Evolutionary conservation across 331 rosid genomes (phyloP).

Genomic region (Pyracantha coccinea): DNA sequence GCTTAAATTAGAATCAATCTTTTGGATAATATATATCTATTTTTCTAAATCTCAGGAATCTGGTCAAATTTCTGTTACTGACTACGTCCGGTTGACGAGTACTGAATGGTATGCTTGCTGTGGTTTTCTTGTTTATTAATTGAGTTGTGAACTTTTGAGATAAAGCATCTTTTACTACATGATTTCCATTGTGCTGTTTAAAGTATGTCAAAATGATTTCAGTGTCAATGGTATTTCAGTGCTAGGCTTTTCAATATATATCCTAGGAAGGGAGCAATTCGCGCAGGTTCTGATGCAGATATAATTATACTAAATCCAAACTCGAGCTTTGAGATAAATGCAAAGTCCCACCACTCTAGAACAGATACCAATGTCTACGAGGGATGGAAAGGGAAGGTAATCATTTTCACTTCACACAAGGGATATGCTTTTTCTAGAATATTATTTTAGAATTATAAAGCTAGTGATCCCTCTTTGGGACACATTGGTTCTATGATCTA

Average conservation of each 20-base stretch:
- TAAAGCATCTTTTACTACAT: neutral
- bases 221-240: constrained; percentile 32
- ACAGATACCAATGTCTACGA: constrained; percentile 74
- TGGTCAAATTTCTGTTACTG: constrained; percentile 78
- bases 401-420: neutral
- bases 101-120: constrained; percentile 58
- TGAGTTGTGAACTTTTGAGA: neutral
- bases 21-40: neutral
- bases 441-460: neutral
- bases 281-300: constrained; percentile 92
- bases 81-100: constrained; percentile 79
- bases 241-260: constrained; percentile 81
- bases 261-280: constrained; percentile 81
- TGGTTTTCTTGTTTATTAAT: neutral
- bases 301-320: constrained; percentile 87
- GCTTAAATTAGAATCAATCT: neutral
- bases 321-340: constrained; percentile 58
- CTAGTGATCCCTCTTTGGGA: neutral
- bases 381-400: constrained; percentile 89
- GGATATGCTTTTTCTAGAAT: neutral
- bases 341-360: constrained; percentile 76
- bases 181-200: constrained; percentile 6
- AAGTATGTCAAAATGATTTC: constrained; percentile 3
- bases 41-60: constrained; percentile 47
- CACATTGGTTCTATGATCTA: neutral